phyloP scores from a whole-genome alignment of 1,139 yeast genomes.

The Geotrichum histeridarum region DNA sequence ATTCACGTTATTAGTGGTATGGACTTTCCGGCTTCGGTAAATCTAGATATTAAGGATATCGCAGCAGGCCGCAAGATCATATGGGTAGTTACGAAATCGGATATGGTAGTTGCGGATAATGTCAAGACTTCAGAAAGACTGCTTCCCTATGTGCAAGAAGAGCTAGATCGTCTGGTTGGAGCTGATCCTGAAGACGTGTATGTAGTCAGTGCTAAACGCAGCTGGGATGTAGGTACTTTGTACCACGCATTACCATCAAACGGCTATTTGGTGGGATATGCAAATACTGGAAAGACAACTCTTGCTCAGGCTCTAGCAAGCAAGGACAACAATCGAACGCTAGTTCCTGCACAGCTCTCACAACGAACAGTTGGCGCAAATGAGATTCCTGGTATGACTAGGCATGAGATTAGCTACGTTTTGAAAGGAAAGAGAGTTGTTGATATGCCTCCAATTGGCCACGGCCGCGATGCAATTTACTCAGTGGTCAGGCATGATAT shows the following conservation, averaged over 20 bases:
- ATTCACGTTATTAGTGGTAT: constrained; percentile 59
- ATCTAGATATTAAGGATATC: constrained; percentile 40
- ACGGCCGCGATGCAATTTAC: constrained; percentile 38
- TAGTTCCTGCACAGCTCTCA: constrained; percentile 8
- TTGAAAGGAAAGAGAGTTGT: constrained; percentile 37
- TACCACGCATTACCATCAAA: constrained; percentile 40
- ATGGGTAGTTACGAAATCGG: constrained; percentile 57
- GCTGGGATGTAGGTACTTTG: constrained; percentile 49
- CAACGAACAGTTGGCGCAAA: constrained; percentile 35
- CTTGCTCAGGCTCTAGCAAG: constrained; percentile 50
- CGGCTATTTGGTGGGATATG: constrained; percentile 62
- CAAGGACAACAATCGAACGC: constrained; percentile 25
- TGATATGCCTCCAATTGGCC: constrained; percentile 56
- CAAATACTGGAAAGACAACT: constrained; percentile 74
- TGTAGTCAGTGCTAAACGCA: constrained; percentile 46
- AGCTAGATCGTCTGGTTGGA: constrained; percentile 41
- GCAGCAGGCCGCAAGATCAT: constrained; percentile 41
- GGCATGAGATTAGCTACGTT: constrained; percentile 42
- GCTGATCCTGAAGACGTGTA: constrained; percentile 47
- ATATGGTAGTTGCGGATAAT: constrained; percentile 44
- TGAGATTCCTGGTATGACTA: constrained; percentile 54
- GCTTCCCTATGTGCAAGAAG: constrained; percentile 44
- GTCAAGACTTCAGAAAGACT: constrained; percentile 41
- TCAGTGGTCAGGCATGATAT: constrained; percentile 34
- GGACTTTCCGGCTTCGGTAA: constrained; percentile 65